Percentiles rank a stretch among this genome's conserved stretches.
These are phyloP conservation scores for Ceriops decandra DNA, from an alignment of 345 rosid species.

Conservation along the genomic window DNA sequence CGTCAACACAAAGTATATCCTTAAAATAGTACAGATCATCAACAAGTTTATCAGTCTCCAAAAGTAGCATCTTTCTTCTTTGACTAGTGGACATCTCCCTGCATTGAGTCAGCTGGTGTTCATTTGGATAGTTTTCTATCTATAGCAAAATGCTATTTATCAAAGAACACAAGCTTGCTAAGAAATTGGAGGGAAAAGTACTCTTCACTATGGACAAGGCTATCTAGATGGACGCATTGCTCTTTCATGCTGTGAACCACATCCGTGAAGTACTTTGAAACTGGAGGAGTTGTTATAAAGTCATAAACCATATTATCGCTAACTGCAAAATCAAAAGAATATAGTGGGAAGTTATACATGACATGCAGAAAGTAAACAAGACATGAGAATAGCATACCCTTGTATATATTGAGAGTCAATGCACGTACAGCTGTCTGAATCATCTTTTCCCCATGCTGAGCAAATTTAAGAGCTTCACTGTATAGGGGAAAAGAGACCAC, in stretches of 20 bases:
- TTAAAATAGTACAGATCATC: constrained; percentile 67
- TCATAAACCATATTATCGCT: constrained; percentile 53
- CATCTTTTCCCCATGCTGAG: constrained; percentile 68
- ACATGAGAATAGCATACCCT: constrained; percentile 36
- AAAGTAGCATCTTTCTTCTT: constrained; percentile 33
- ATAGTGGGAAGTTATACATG: constrained; percentile 16
- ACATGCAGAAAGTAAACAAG: not conserved
- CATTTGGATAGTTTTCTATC: constrained; percentile 1
- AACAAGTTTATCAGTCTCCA: constrained; percentile 49
- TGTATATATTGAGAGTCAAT: constrained; percentile 55
- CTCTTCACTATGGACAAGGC: constrained; percentile 40
- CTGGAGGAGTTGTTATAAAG: constrained; percentile 54
- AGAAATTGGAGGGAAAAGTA: constrained; percentile 25
- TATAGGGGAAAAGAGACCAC: constrained; percentile 60
- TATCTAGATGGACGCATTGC: constrained; percentile 46
- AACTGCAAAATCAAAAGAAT: constrained; percentile 45
- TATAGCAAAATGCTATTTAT: not conserved
- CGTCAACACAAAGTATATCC: constrained; percentile 53
- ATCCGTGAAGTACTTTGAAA: constrained; percentile 52
- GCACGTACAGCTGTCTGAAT: constrained; percentile 74
- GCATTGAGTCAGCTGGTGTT: constrained; percentile 25
- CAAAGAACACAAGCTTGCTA: constrained; percentile 9
- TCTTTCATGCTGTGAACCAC: constrained; percentile 46
- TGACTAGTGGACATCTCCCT: constrained; percentile 33
- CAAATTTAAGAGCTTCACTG: constrained; percentile 61